Evolutionary conservation across 805 yeast genomes (phyloP).

Genomic region (Debaryomyces maramus): DNA sequence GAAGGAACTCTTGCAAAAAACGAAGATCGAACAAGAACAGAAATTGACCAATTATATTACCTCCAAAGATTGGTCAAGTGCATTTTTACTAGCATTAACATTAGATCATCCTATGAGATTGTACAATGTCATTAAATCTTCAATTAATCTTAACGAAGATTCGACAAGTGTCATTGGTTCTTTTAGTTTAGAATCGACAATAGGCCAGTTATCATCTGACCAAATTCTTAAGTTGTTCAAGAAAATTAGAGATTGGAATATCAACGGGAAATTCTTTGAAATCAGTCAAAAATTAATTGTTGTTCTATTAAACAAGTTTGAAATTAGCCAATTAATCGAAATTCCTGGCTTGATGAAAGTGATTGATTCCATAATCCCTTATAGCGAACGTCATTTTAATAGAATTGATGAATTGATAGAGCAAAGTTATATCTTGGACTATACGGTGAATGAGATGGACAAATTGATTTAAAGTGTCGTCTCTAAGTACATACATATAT

Average conservation of each 20-base stretch:
- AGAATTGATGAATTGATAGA: conserved; percentile 81
- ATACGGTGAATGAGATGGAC: conserved; percentile 76
- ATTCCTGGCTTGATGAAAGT: conserved; percentile 66
- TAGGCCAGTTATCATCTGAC: conserved; percentile 56
- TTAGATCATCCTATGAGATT: conserved; percentile 89
- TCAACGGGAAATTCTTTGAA: conserved; percentile 76
- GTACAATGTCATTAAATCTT: conserved; percentile 69
- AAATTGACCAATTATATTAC: conserved; percentile 71
- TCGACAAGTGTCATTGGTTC: conserved; percentile 55
- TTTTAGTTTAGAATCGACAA: conserved; percentile 59
- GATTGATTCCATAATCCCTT: conserved; percentile 80
- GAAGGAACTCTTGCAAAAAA: conserved; percentile 45
- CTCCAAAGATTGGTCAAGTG: conserved; percentile 80
- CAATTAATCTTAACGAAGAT: conserved; percentile 53
- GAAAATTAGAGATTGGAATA: conserved; percentile 92
- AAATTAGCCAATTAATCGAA: conserved; percentile 56
- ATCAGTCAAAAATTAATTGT: conserved; percentile 77
- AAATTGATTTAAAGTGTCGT: conserved; percentile 4
- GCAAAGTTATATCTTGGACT: conserved; percentile 83
- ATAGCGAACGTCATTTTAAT: conserved; percentile 79
- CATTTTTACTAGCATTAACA: conserved; percentile 80
- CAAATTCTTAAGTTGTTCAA: conserved; percentile 63
- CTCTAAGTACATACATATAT: too few relatives aligned
- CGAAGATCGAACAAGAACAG: conserved; percentile 84
- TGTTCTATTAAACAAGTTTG: conserved; percentile 58